Conservation (phyloP, 2,329 filamentous ascomycete species). For the Teratosphaeria gauchensis region DNA sequence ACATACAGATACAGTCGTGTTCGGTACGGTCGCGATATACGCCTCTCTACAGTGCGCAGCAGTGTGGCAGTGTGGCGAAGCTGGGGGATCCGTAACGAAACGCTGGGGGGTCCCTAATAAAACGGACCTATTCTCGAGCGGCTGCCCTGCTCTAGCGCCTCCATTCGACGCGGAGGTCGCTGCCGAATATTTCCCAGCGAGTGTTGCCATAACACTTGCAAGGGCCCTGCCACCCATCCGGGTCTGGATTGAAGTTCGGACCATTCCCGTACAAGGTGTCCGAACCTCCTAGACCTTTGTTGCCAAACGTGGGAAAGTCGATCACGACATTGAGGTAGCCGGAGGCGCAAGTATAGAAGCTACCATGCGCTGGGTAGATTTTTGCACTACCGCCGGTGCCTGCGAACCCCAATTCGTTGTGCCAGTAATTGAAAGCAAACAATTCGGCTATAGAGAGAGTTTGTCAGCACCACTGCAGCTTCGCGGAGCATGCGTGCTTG, state of each 20-base stretch:
- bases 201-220: not conserved
- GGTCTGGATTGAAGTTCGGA: not conserved
- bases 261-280: not conserved
- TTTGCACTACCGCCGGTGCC: not conserved
- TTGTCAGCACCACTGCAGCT: not conserved
- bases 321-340: not conserved
- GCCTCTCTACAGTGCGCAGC: no score
- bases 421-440: not conserved
- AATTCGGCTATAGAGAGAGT: not conserved
- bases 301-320: not conserved
- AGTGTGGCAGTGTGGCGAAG: no score
- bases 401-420: not conserved
- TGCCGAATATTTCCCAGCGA: not conserved
- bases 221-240: not conserved
- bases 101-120: not conserved
- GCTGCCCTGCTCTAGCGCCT: not conserved
- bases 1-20: no score
- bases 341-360: not conserved
- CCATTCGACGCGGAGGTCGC: not conserved
- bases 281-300: not conserved
- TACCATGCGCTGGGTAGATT: not conserved
- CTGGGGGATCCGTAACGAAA: no score
- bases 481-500: not conserved
- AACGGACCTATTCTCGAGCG: not conserved
- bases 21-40: no score